Base-by-base conservation (phyloP, 139 green algal species). In the Tetradesmus lagerheimii region DNA sequence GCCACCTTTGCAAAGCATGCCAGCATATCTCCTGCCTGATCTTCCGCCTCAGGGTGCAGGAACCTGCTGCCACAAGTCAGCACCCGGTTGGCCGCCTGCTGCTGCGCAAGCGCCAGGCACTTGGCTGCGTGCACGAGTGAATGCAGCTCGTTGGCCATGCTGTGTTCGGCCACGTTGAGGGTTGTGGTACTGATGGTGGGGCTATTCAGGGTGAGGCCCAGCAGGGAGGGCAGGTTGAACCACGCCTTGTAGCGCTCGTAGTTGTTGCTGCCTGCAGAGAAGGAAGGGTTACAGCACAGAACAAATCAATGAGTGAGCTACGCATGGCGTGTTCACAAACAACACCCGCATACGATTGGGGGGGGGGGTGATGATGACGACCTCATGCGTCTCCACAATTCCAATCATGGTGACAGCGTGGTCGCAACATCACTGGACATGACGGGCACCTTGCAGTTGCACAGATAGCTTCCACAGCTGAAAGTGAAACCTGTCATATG, bases 71-170 rank as follows among this genome's bases (percentile, higher is more conserved):
- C 86, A 85, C 76, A 86, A 11, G 50, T 78, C 47, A 90, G 50
- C 31, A 90, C 57, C 37, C 66, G 64, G 35, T 90, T 75, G 11
- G 86, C 86, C 38, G 86, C 86, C n/a, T 62, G 35, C 53, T 85
- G 86, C 37, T 90, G 86, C 14, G 86, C 86, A 2, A 90, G 35
- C 29, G 76, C 35, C 47, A 90, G 76, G 53, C 76, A 79, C 76
- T 90, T 85, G 50, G 76, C 76, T 41, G 86, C 86, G 35, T 80
- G 57, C 29, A 64, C 86, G 27, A 90, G 35, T 4, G 86, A 76
- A 78, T 90, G 86, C 76, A 90, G 76, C 86, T 90, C 86, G 38
- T 86, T 90, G 35, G 76, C 45, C 86, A 90, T 67, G 34, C 43
- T 74, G 86, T 71, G 76, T 37, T 80, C n/a, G 14, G 77, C 76